Conservation (phyloP, 1,284 basidiomycete species). For the Malassezia caprae region DNA sequence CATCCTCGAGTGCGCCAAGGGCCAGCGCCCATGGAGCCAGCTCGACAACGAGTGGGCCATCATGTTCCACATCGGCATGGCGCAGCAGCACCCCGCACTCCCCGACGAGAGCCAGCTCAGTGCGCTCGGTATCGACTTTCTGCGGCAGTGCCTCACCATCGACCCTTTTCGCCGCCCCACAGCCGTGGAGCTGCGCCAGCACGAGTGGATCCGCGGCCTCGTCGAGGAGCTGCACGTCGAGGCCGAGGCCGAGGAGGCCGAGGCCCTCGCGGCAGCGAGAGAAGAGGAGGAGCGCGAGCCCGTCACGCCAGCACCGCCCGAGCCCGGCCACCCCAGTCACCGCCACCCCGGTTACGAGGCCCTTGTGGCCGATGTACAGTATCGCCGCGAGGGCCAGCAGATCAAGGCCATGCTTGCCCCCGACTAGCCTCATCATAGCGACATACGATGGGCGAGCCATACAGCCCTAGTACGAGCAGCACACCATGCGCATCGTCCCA, state of each 20-base stretch:
- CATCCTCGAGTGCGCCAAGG: constrained; percentile 88
- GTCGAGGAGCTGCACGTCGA: constrained; percentile 40
- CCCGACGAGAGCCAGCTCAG: constrained; percentile 84
- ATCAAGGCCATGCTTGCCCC: constrained; percentile 27
- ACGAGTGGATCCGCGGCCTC: constrained; percentile 66
- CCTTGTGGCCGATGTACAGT: constrained; percentile 31
- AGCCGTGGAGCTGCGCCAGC: constrained; percentile 72
- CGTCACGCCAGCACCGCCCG: neutral
- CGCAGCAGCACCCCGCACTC: constrained; percentile 88
- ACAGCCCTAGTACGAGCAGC: neutral
- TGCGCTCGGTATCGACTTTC: constrained; percentile 82
- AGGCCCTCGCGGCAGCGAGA: neutral
- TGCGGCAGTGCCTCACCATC: constrained; percentile 79
- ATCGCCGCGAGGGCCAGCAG: constrained; percentile 29
- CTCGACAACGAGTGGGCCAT: constrained; percentile 99
- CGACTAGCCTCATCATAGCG: constrained; percentile 13
- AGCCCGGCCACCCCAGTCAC: constrained; percentile 8
- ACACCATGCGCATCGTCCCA: neutral
- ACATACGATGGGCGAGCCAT: neutral
- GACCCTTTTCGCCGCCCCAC: constrained; percentile 75
- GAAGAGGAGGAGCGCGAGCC: neutral
- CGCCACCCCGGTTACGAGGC: constrained; percentile 26
- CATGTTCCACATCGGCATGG: constrained; percentile 98
- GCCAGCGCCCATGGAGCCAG: constrained; percentile 94
- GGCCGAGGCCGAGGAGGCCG: constrained; percentile 25